Base-by-base conservation (phyloP, 805 yeast species). In the Saturnispora halmiae region DNA sequence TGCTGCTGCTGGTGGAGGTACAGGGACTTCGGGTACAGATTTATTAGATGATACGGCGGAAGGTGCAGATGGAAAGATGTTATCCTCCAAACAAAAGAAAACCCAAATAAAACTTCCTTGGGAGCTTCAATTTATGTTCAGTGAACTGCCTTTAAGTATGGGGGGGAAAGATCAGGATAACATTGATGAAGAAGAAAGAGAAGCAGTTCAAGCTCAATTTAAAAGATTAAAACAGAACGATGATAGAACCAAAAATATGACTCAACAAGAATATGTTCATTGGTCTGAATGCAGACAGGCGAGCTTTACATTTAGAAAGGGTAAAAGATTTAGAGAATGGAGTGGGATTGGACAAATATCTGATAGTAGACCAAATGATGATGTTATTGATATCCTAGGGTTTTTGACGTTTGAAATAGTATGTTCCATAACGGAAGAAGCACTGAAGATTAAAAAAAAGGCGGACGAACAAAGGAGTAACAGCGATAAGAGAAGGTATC, bases 201-300 rank as follows among this genome's bases (percentile, higher is more conserved):
- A 88, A 36, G 96, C 95, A 4, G 81, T 86, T 26, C 60, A 80
- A 22, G 92, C 94, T 0, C 85, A 94, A n/a, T 64, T 86, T 59
- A 86, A 87, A 58, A 68, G 96, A 43, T 70, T 92, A 49, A 86
- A 87, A 53, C 79, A 76, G 60, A 96, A 96, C 4, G 98, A 92
- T 61, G 96, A 92, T 38, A 70, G 98, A 46, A 92, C 98, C 0
- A 75, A 70, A 48, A 73, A 81, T 50, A 92, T 92, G 98, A 92
- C 98, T 1, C 82, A 79, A 55, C 96, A 92, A 53, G 98, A 92
- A 57, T 92, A 92, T 54, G 98, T 88, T 14, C 98, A 92, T 58
- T 92, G 97, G 96, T 84, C 95, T 10, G 98, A 92, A 55, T 92
- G 98, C 62, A 75, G 98, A 46, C 98, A 92, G 60, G 97, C 97